Evolutionary conservation across 2,329 filamentous ascomycete species (phyloP).

Genomic region (Colletotrichum cereale): DNA sequence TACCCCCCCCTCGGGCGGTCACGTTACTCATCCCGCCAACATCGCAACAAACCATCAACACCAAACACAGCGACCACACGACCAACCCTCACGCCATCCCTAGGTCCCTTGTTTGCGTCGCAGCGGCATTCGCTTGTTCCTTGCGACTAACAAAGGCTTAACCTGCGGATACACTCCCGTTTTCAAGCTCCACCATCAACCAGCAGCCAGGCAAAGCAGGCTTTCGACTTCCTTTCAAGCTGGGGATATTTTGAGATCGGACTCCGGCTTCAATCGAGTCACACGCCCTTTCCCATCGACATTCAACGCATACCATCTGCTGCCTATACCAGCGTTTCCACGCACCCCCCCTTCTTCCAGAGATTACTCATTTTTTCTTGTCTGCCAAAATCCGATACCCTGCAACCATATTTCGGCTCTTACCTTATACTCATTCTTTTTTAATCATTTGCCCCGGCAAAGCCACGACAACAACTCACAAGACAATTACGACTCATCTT

Average conservation of each 20-base stretch:
- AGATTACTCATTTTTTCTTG: constrained; percentile 27
- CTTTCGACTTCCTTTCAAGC: constrained; percentile 25
- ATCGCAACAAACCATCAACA: constrained; percentile 30
- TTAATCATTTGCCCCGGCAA: constrained; percentile 27
- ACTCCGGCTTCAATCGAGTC: constrained; percentile 13
- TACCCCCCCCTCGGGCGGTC: constrained; percentile 27
- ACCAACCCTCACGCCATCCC: constrained; percentile 40
- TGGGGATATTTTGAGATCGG: constrained; percentile 26
- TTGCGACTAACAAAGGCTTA: constrained; percentile 51
- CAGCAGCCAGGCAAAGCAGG: constrained; percentile 32
- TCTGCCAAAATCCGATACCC: constrained; percentile 29
- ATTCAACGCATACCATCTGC: constrained; percentile 12
- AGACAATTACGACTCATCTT: constrained; percentile 37
- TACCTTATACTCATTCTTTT: constrained; percentile 37
- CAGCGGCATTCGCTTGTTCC: constrained; percentile 67
- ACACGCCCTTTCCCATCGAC: constrained; percentile 1
- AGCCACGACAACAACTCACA: constrained; percentile 19
- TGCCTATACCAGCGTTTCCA: constrained; percentile 18
- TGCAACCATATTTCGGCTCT: constrained; percentile 24
- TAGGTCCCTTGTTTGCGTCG: constrained; percentile 44
- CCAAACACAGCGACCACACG: constrained; percentile 24
- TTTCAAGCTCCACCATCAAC: constrained; percentile 26
- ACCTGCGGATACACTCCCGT: constrained; percentile 25
- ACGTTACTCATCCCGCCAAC: constrained; percentile 35
- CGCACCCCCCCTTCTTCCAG: constrained; percentile 14